Conservation (phyloP, 2,329 filamentous ascomycete species). For the Elsinoe fawcettii region DNA sequence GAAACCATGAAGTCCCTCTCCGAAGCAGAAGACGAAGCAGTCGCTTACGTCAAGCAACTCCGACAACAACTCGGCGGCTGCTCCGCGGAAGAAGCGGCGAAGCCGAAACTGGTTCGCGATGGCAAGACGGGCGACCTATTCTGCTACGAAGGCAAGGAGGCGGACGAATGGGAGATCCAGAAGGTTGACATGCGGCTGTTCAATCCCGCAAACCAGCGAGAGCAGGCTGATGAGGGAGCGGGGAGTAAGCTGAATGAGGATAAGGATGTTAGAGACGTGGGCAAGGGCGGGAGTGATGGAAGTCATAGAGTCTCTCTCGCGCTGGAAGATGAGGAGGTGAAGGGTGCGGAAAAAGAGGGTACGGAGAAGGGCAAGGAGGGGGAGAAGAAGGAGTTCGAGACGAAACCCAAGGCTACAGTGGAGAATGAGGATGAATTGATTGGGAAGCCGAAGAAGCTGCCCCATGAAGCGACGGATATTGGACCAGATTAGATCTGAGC, state of each 20-base stretch:
- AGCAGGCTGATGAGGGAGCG: background rate
- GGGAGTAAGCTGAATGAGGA: background rate
- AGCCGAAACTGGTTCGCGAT: constrained; percentile 28
- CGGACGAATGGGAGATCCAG: constrained; percentile 16
- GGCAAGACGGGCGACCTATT: constrained; percentile 55
- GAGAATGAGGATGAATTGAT: constrained; percentile 49
- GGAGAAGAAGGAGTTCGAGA: constrained; percentile 31
- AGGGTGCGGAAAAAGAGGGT: constrained; percentile 48
- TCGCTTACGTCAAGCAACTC: constrained; percentile 52
- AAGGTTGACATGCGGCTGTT: constrained; percentile 9
- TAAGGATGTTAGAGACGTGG: background rate
- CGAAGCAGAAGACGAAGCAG: constrained; percentile 39
- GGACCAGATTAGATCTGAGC: background rate
- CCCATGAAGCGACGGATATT: constrained; percentile 5
- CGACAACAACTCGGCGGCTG: constrained; percentile 62
- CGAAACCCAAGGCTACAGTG: constrained; percentile 62
- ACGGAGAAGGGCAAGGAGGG: constrained; percentile 25
- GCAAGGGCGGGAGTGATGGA: constrained; percentile 19
- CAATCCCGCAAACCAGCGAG: background rate
- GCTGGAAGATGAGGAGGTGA: constrained; percentile 73
- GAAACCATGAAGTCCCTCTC: constrained; percentile 32
- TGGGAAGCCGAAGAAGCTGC: constrained; percentile 24
- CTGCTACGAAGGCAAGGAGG: constrained; percentile 40
- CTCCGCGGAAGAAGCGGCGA: constrained; percentile 30
- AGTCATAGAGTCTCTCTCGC: constrained; percentile 78